These are phyloP conservation scores for Puccinia coronata DNA, from an alignment of 1,284 basidiomycete genomes.

Conservation along the genomic window DNA sequence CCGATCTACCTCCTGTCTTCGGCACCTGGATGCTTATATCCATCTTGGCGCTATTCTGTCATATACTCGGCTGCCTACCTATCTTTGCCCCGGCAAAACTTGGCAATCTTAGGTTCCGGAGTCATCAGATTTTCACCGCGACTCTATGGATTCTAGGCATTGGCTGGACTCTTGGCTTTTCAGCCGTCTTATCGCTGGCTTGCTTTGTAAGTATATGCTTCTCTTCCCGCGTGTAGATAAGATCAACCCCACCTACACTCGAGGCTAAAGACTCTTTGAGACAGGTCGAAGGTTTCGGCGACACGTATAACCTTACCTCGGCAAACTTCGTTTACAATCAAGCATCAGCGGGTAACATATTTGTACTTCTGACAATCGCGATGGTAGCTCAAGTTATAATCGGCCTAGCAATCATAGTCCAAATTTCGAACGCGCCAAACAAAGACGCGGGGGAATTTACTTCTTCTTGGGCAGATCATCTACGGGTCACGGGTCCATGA, in stretches of 20 bases:
- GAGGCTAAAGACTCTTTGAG: too few relatives aligned
- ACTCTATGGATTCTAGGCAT: slow-evolving; percentile 44
- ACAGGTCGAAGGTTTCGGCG: slow-evolving; percentile 40
- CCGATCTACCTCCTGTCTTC: slow-evolving; percentile 44
- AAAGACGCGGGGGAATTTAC: slow-evolving; percentile 25
- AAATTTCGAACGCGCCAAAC: slow-evolving; percentile 35
- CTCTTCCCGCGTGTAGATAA: too few relatives aligned
- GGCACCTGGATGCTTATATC: slow-evolving; percentile 32
- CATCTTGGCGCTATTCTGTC: slow-evolving; percentile 13
- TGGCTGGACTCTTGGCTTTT: slow-evolving; percentile 46
- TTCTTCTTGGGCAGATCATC: slow-evolving; percentile 40
- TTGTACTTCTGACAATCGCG: slow-evolving; percentile 24
- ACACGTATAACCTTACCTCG: slow-evolving; percentile 36
- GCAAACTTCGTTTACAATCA: slow-evolving; percentile 16
- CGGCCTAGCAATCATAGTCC: slow-evolving; percentile 21
- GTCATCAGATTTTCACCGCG: slow-evolving; percentile 38
- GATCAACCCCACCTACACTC: too few relatives aligned
- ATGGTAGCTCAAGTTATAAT: slow-evolving; percentile 42
- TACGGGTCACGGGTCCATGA: slow-evolving; percentile 34
- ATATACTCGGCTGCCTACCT: slow-evolving; percentile 28
- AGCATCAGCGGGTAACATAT: slow-evolving; percentile 23
- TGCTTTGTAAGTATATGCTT: slow-evolving; percentile 45
- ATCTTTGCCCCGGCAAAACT: slow-evolving; percentile 13
- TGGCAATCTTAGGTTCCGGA: slow-evolving; percentile 9
- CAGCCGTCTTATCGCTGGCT: slow-evolving; percentile 42